Percentiles rank a stretch among this genome's conserved stretches.
Conservation (phyloP, 2,329 filamentous ascomycete genomes). For the Colletotrichum zoysiae region DNA sequence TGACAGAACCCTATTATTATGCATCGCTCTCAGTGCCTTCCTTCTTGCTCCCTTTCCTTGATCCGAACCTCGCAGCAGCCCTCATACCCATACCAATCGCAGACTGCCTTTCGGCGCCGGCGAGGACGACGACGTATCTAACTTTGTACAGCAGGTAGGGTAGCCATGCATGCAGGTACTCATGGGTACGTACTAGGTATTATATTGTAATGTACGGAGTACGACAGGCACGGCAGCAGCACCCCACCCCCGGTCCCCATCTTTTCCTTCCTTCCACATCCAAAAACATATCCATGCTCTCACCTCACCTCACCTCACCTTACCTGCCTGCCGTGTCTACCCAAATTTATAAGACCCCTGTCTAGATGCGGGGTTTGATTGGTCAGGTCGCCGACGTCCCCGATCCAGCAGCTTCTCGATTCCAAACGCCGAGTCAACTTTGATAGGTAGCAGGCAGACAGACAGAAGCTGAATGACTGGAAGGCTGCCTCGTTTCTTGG, state of each 20-base stretch:
- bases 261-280: neutral
- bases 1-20: neutral
- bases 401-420: constrained; percentile 8
- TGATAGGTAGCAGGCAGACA: neutral
- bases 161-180: too few species aligned
- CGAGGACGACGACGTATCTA: neutral
- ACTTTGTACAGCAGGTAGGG: too few species aligned
- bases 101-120: neutral
- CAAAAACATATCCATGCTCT: neutral
- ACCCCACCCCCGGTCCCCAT: neutral
- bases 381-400: constrained; percentile 12
- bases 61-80: constrained; percentile 7
- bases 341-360: neutral
- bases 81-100: neutral
- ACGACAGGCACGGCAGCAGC: neutral
- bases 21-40: neutral
- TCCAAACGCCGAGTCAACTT: constrained; percentile 16
- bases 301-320: too few species aligned
- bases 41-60: neutral
- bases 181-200: too few species aligned
- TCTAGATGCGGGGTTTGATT: neutral
- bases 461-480: neutral
- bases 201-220: too few species aligned
- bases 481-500: neutral
- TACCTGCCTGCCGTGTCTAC: too few species aligned